A percentile compares a stretch with the other conserved stretches of the same genome.
Evolutionary conservation across 768 basidiomycete species (phyloP).

Genomic region (Mrakia gelida): DNA sequence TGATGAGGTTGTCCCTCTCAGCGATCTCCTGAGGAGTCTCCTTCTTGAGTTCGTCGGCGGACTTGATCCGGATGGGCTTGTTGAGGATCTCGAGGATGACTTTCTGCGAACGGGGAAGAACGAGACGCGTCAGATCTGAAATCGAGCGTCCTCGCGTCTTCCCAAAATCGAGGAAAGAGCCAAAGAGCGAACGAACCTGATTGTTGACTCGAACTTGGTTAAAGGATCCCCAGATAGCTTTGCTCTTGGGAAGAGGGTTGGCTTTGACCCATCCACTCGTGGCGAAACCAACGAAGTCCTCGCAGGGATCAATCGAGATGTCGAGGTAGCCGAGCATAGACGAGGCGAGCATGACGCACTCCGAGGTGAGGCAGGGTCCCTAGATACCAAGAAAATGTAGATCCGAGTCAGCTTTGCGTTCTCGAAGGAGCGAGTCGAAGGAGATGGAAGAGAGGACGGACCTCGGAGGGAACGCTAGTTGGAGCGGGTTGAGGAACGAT

Average conservation of each 20-base stretch:
- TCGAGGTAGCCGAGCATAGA: conserved; percentile 77
- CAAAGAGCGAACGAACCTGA: neutral
- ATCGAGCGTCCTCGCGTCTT: neutral
- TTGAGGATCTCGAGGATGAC: conserved; percentile 70
- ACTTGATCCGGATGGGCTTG: conserved; percentile 38
- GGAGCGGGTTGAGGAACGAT: conserved; percentile 16
- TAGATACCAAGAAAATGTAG: conserved; percentile 37
- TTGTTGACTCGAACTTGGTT: conserved; percentile 46
- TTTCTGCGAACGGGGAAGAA: conserved; percentile 46
- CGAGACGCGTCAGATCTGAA: neutral
- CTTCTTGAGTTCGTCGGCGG: conserved; percentile 25
- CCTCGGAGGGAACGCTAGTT: neutral
- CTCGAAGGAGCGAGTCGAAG: too few relatives aligned
- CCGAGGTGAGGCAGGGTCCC: conserved; percentile 66
- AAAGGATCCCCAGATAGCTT: conserved; percentile 67
- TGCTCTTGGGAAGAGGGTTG: conserved; percentile 83
- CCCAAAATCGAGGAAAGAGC: neutral
- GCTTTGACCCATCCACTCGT: conserved; percentile 77
- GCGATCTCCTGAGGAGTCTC: conserved; percentile 47
- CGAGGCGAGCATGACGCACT: conserved; percentile 79
- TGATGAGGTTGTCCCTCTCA: conserved; percentile 53
- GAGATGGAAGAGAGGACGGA: too few relatives aligned
- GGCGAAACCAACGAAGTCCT: conserved; percentile 92
- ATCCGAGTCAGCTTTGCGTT: too few relatives aligned
- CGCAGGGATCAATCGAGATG: conserved; percentile 79